Evolutionary conservation across 2,329 filamentous ascomycete species (phyloP).

Genomic region (Xylaria sp.): DNA sequence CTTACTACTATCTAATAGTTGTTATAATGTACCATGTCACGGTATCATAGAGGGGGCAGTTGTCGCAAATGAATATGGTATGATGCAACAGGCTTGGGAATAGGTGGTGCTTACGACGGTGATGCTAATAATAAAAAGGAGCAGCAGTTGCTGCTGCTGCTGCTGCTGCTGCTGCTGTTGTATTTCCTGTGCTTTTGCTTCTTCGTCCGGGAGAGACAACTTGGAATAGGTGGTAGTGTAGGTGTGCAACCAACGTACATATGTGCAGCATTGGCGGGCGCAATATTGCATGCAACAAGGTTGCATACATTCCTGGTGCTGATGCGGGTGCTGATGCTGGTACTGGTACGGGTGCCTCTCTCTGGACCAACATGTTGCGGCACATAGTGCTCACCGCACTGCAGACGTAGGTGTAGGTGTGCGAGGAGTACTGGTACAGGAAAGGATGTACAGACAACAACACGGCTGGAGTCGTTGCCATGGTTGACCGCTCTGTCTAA

Average conservation of each 20-base stretch:
- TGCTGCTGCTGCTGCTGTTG: not conserved
- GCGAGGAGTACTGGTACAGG: too few relatives aligned
- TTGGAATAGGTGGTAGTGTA: not conserved
- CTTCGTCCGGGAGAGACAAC: not conserved
- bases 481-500: too few relatives aligned
- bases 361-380: too few relatives aligned
- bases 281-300: not conserved
- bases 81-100: not conserved
- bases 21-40: not conserved
- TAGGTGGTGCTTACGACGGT: not conserved
- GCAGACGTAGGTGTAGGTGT: too few relatives aligned
- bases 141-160: not conserved
- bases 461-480: too few relatives aligned
- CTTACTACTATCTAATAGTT: not conserved
- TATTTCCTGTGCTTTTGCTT: not conserved
- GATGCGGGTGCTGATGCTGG: too few relatives aligned
- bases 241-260: not conserved
- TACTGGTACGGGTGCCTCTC: too few relatives aligned
- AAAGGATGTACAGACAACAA: too few relatives aligned
- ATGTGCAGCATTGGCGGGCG: not conserved
- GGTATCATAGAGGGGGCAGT: not conserved
- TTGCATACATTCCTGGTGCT: not conserved
- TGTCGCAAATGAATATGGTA: too few relatives aligned
- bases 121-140: not conserved
- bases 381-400: too few relatives aligned